Base-by-base conservation (phyloP, 2,329 filamentous ascomycete species). In the Fusarium hainanense region DNA sequence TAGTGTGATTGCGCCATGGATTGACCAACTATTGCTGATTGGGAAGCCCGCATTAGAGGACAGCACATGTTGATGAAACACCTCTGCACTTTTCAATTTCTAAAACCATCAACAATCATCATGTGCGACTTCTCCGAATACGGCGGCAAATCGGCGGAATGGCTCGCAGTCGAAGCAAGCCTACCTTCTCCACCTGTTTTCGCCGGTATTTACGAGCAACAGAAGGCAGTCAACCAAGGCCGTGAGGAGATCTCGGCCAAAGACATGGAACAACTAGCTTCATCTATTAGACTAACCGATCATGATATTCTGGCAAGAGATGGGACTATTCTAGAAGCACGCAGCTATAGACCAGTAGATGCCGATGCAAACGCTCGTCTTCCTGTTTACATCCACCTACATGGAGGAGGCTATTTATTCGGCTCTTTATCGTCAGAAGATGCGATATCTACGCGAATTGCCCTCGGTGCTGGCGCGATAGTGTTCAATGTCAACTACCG, bases 401-500 rank as follows among this genome's bases (percentile, higher is more conserved):
- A 88, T 65, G 86, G 87, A 3, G 87, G 86, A 7, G 86, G 86
- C 2, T 90, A 85, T 60, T 62, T 88, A 6, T 85, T 86, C 27
- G 88, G 88, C 2, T 85, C 82, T 0, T 70, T 89, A 4, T 71
- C 73, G 4, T 83, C 83, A 0, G 88, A 90, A 67, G 86, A 89
- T 58, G 82, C 83, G 0, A 79, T 77, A 11, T 89, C 86, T 65
- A 74, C 83, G 0, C 78, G 80, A 0, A 81, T 87, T n/a, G 84
- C 85, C 1, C 72, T 82, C 18, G 77, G 79, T 4, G 72, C 79
- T 0, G 74, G 75, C 4, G 79, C 83, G 4, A 73, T 84, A 0
- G 85, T 89, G 0, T 58, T 89, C 7, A 86, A 87, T 58, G 78
- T 88, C n/a, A 86, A 87, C 59, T 89, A 89, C 73, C 84, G 88